Conservation (phyloP, 2,329 filamentous ascomycete genomes). For the Fusarium hostae region DNA sequence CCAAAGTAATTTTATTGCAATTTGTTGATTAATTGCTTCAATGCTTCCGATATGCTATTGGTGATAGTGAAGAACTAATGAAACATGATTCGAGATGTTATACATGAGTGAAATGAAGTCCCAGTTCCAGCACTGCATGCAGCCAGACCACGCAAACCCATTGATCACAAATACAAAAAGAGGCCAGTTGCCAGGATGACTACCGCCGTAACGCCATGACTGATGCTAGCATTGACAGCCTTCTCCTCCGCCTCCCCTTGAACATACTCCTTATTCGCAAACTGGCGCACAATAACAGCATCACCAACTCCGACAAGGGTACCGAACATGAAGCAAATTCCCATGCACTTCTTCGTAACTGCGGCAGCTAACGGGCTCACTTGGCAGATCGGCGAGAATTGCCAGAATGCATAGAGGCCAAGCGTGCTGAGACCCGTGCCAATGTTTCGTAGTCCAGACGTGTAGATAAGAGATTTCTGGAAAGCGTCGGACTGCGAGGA, state of each 20-base stretch:
- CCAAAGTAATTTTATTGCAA: neutral
- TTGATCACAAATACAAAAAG: slow-evolving; percentile 15
- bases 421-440: slow-evolving; percentile 17
- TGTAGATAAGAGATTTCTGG: slow-evolving; percentile 22
- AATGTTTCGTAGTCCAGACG: slow-evolving; percentile 18
- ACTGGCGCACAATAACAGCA: slow-evolving; percentile 19
- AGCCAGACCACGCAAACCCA: neutral
- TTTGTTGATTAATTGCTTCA: neutral
- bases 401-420: slow-evolving; percentile 27
- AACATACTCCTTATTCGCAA: slow-evolving; percentile 17
- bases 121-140: neutral
- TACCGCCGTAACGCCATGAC: slow-evolving; percentile 10
- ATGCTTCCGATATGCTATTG: neutral
- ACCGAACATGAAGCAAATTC: slow-evolving; percentile 25
- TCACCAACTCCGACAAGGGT: slow-evolving; percentile 27
- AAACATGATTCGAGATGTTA: neutral
- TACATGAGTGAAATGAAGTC: neutral
- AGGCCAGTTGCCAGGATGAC: slow-evolving; percentile 23
- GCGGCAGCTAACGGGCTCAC: slow-evolving; percentile 10
- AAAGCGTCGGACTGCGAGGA: slow-evolving; percentile 6
- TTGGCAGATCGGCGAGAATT: slow-evolving; percentile 21
- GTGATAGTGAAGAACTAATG: neutral
- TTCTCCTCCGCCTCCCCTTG: slow-evolving; percentile 6
- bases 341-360: slow-evolving; percentile 11
- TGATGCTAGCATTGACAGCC: slow-evolving; percentile 18